Base-by-base conservation (phyloP, 2,329 filamentous ascomycete genomes). In the Rhynchosporium agropyri region DNA sequence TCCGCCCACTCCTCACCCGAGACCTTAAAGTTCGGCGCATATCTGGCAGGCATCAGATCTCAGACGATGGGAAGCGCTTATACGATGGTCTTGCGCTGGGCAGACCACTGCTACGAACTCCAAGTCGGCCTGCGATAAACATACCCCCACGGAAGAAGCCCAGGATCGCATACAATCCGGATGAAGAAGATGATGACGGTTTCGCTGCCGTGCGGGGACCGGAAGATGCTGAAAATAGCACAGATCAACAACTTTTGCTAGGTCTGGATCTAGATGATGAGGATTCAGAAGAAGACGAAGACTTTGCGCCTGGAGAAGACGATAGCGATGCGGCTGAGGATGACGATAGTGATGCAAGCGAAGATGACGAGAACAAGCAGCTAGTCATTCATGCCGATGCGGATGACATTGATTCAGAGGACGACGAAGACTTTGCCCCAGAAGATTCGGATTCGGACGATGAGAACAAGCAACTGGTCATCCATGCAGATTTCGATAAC, bases 41-140 rank as follows among this genome's bases (percentile, higher is more conserved):
- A 10, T 88, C 86, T 62, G 93, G 94, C 31, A 86, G 94, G 54
- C 81, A 89, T 67, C 93, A 97, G 75, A 96, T 97, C 59, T 87
- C 89, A 0, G 71, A 79, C 1, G 89, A 91, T 74, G 93, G 94
- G 3, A 88, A 83, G 68, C 92, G 93, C 73, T 81, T 97, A 5
- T 83, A 95, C 10, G 94, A 98, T 74, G 93, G 94, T 3, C 80
- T 97, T 26, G 84, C 92, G 0, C 97, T 94, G 74, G 93, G 94
- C 2, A 84, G 89, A 64, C 87, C 89, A 0, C 86, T 86, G 72
- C 77, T 94, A 8, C 84, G 84, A 69, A 72, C 78, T 1, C 80
- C 83, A 0, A 81, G 81, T 62, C 83, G 92, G 53, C 92, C 92
- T 0, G 74, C 83, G 0, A 79, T 96, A 45, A 78, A 81, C 12